Conservation (phyloP, 2,329 filamentous ascomycete species). For the Epichloe scottii region DNA sequence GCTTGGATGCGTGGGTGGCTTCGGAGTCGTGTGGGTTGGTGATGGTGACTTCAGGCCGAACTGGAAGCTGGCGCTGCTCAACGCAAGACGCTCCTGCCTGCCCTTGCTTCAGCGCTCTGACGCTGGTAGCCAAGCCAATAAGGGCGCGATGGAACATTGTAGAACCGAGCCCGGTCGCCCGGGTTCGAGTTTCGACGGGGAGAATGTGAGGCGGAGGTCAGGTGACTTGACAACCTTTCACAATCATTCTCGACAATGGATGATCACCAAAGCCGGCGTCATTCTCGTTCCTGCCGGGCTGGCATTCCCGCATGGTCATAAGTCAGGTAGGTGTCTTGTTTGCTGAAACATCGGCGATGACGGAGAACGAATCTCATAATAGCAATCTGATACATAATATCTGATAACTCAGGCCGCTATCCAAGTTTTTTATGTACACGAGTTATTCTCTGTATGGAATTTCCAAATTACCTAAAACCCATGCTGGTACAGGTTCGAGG, state of each 20-base stretch:
- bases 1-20: background rate
- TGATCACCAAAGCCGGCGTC: background rate
- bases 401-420: too few species aligned
- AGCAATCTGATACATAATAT: too few species aligned
- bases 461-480: too few species aligned
- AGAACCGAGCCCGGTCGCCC: background rate
- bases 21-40: slow-evolving; percentile 1
- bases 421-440: too few species aligned
- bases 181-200: background rate
- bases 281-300: background rate
- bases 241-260: background rate
- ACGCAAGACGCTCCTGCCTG: slow-evolving; percentile 28
- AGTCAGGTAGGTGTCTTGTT: background rate
- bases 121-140: slow-evolving; percentile 11
- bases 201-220: background rate
- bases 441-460: too few species aligned
- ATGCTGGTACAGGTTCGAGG: too few species aligned
- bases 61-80: slow-evolving; percentile 4
- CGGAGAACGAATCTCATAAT: background rate
- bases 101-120: slow-evolving; percentile 3
- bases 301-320: background rate
- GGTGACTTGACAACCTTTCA: background rate
- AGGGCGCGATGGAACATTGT: slow-evolving; percentile 21
- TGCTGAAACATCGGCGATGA: background rate
- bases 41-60: slow-evolving; percentile 14